phyloP scores from a whole-genome alignment of 495 filamentous ascomycete genomes.

The Penicillium canescens region DNA sequence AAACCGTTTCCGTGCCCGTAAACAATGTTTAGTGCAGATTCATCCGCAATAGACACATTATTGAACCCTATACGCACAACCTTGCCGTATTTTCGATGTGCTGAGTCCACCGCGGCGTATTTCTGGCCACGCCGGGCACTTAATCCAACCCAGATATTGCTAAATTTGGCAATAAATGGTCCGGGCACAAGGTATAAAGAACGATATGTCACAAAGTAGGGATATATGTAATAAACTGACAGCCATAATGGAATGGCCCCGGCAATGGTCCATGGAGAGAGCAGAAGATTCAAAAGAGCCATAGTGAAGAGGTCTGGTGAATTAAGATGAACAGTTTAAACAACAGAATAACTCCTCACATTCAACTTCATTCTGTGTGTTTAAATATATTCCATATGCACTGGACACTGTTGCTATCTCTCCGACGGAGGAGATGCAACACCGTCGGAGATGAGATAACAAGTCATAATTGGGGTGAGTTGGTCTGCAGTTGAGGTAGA shows the following conservation, averaged over 20 bases:
- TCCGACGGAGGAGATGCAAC: conserved; percentile 4
- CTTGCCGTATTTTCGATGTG: conserved; percentile 43
- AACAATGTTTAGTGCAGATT: conserved; percentile 26
- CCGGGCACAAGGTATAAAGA: conserved; percentile 19
- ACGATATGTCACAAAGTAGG: conserved; percentile 20
- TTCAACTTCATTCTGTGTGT: neutral
- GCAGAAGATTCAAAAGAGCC: conserved; percentile 11
- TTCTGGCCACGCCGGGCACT: conserved; percentile 22
- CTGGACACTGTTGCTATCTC: neutral
- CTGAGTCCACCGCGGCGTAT: conserved; percentile 30
- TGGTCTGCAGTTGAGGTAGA: no score
- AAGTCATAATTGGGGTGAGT: no score
- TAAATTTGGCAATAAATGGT: conserved; percentile 22
- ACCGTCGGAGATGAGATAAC: neutral
- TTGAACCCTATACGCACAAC: conserved; percentile 37
- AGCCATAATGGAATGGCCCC: conserved; percentile 15
- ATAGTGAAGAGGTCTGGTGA: conserved; percentile 2
- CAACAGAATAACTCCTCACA: neutral
- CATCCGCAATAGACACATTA: conserved; percentile 35
- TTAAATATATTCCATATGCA: neutral
- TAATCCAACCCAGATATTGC: conserved; percentile 27
- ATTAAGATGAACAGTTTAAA: neutral
- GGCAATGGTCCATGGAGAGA: conserved; percentile 15
- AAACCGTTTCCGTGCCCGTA: conserved; percentile 61
- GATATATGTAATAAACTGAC: conserved; percentile 22